phyloP scores from a whole-genome alignment of 2,329 filamentous ascomycete genomes.

The Pseudogymnoascus sp. region DNA sequence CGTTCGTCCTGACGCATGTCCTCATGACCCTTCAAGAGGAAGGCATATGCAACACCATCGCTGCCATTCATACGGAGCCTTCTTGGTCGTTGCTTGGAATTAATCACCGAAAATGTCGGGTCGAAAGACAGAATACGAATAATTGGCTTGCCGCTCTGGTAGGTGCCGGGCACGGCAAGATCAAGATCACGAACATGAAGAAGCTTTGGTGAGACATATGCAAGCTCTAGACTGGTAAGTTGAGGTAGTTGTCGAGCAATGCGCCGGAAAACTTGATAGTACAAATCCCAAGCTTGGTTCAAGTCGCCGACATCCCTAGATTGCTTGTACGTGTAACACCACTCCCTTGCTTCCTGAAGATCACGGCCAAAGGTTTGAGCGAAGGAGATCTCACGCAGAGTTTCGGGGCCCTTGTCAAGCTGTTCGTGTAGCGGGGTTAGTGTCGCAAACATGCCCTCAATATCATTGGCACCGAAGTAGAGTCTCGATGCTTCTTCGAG shows the following conservation, averaged over 20 bases:
- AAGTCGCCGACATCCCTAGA: conserved; percentile 89
- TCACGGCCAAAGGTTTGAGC: conserved; percentile 95
- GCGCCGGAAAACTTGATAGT: conserved; percentile 96
- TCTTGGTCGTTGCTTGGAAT: conserved; percentile 90
- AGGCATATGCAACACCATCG: conserved; percentile 80
- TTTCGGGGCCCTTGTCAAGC: conserved; percentile 85
- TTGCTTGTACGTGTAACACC: conserved; percentile 84
- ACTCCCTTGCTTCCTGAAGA: conserved; percentile 87
- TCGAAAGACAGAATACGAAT: conserved; percentile 87
- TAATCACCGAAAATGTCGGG: conserved; percentile 81
- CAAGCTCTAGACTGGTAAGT: conserved; percentile 83
- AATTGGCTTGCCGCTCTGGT: conserved; percentile 67
- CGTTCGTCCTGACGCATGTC: conserved; percentile 98
- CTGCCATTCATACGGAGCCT: conserved; percentile 84
- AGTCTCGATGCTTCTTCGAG: conserved; percentile 92
- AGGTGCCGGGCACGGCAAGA: conserved; percentile 91
- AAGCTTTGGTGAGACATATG: conserved; percentile 93
- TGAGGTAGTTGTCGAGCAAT: conserved; percentile 91
- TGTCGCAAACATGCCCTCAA: conserved; percentile 92
- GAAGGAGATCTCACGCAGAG: conserved; percentile 91
- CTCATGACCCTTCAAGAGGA: conserved; percentile 95
- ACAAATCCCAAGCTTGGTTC: conserved; percentile 97
- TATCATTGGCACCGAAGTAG: conserved; percentile 96
- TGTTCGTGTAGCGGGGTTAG: conserved; percentile 86
- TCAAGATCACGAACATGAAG: conserved; percentile 79